Base-by-base conservation (phyloP, 805 yeast genomes). In the Saccharomycopsis vini region DNA sequence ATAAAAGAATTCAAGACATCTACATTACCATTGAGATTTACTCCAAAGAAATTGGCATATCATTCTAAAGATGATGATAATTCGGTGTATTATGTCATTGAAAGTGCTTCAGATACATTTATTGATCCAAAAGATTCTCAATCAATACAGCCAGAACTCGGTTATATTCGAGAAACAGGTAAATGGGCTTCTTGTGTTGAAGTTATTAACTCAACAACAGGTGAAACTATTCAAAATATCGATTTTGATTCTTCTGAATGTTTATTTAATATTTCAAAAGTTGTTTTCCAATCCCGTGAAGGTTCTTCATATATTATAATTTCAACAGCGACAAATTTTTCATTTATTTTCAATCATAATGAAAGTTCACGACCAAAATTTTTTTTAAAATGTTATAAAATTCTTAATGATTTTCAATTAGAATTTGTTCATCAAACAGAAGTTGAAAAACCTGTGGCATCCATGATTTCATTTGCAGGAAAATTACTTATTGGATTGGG, bases 351-450 rank as follows among this genome's bases (percentile, higher is more conserved):
- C 7, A 36, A 31, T 9, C n/a, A n/a, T n/a, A n/a, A n/a, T n/a
- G n/a, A n/a, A n/a, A 9, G 15, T 32, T 10, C 15, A 15, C 24
- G 26, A 23, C 50, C 38, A 31, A 58, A 52, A 9, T 55, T 58
- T 35, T 66, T 45, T 49, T 48, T 75, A 33, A 57, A 64, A 47
- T 58, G 69, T 2, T 75, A 63, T 54, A 56, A 53, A 21, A 56
- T 72, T 5, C 46, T 43, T 15, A 49, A 47, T 5, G 35, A 50
- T 10, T 28, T 21, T 3, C 28, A 36, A 23, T 16, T 85, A 20
- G 57, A 62, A 24, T 64, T 75, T 24, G 52, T 79, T 3, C 92
- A 89, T 58, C 66, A 66, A 43, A 87, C 96, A 0, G 56, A 60
- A 12, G 60, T 81, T 0, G 77, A 73, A 3, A 62, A 55, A 5